These are phyloP conservation scores for Candida albicans DNA, from an alignment of 1,139 yeast genomes.

Conservation along the genomic window DNA sequence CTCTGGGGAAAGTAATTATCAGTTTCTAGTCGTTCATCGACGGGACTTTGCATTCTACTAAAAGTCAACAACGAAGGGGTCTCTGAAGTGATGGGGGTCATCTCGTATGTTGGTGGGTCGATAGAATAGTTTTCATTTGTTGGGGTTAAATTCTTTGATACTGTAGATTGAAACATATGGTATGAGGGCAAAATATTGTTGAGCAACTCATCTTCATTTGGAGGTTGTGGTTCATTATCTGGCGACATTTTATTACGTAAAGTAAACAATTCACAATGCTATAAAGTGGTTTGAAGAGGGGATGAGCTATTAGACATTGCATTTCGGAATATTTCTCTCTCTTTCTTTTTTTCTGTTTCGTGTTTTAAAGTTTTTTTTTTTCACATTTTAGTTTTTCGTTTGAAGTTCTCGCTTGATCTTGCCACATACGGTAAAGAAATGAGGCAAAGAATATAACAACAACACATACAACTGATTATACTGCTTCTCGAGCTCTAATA, in stretches of 20 bases:
- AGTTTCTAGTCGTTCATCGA: conserved; percentile 9
- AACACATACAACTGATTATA: no score
- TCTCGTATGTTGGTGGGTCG: conserved; percentile 46
- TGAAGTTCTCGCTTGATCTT: no score
- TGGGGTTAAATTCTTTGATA: conserved; percentile 39
- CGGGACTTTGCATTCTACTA: conserved; percentile 21
- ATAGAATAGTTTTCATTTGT: conserved; percentile 41
- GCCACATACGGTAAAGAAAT: no score
- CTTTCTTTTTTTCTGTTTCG: no score
- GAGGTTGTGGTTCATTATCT: conserved; percentile 9
- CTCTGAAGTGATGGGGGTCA: conserved; percentile 32
- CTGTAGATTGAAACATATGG: conserved; percentile 48
- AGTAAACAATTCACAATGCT: not conserved
- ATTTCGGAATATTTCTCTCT: no score
- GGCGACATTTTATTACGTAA: not conserved
- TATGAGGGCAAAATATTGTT: conserved; percentile 48
- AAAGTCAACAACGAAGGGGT: conserved; percentile 16
- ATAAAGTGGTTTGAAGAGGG: no score
- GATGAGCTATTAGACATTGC: no score
- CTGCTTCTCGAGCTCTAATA: no score
- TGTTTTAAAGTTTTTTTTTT: no score
- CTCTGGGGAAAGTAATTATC: conserved; percentile 1
- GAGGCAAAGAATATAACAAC: no score
- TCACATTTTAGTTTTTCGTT: no score
- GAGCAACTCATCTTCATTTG: conserved; percentile 31